Evolutionary conservation across 2,329 filamentous ascomycete species (phyloP), one percentile per base, ranked within the genome.

Genomic region (Pseudogymnoascus sp.): DNA sequence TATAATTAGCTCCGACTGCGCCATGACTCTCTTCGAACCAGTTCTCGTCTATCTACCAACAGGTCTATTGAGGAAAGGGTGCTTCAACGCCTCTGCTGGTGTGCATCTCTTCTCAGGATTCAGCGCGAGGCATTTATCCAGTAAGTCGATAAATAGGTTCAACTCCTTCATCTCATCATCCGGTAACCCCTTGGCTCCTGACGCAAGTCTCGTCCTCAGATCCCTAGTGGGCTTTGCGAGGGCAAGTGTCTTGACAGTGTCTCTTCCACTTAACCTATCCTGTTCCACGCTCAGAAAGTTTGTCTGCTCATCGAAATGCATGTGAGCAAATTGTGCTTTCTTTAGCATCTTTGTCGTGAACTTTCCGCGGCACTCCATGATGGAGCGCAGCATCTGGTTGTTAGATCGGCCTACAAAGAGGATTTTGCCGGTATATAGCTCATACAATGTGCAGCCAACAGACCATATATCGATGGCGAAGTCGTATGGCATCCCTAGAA

Each of bases 381-480:
- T 96, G 19, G 89, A 88, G 67, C 91, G 90, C 65, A 99, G 84
- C 95, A 99, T 99, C 78, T 96, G 92, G 73, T 99, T 99, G 79
- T 99, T 99, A 77, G 91, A 95, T 67, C 90, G 86, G 64, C 95
- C 95, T 0, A 91, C 92, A 74, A 99, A 99, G 33, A 99, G 81
- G 64, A 99, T 97, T 75, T 97, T 96, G 72, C 95, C 95, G 0
- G 95, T 97, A 78, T 96, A 97, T 42, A 99, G 81, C 77, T 99
- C 95, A 75, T 96, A 99, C 31, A 97, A 81, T 0, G 95, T 99
- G 77, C 95, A 99, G 38, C 95, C 96, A 68, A 97, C 91, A 6
- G 93, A 96, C 95, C 95, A 99, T 81, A 96, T 90, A 75, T 99
- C 95, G 68, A 97, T 91, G 6, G 89, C 88, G 73, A 93, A 96